A percentile compares a stretch with the other conserved stretches of the same genome.
These are phyloP conservation scores for Pythium brachiatum DNA, from an alignment of 352 stramenopile genomes.

Conservation along the genomic window DNA sequence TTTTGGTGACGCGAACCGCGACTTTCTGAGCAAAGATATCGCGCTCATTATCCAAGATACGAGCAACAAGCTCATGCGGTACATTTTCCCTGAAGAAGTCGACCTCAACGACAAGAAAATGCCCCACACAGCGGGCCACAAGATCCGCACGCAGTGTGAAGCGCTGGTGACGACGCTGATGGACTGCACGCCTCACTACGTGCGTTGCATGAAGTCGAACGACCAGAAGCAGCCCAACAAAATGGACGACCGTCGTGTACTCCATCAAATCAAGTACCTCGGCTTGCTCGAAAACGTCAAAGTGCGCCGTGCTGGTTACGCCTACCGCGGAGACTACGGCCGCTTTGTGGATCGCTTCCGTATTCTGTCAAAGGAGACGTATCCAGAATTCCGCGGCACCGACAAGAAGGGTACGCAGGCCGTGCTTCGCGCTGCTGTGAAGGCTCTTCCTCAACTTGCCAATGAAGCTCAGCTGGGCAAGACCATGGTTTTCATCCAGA, in stretches of 20 bases:
- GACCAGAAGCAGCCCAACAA: conserved; percentile 85
- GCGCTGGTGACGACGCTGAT: conserved; percentile 85
- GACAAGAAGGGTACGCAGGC: conserved; percentile 85
- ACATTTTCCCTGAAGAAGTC: conserved; percentile 83
- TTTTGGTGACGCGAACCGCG: conserved; percentile 81
- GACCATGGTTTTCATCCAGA: conserved; percentile 91
- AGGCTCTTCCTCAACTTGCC: conserved; percentile 65
- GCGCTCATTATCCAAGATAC: conserved; percentile 76
- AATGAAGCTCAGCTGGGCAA: conserved; percentile 86
- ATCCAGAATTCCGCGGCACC: conserved; percentile 70
- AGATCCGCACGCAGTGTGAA: conserved; percentile 86
- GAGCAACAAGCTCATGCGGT: conserved; percentile 83
- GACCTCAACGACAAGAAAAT: conserved; percentile 83
- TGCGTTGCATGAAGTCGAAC: conserved; percentile 92
- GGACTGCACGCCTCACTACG: conserved; percentile 90
- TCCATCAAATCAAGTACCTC: conserved; percentile 89
- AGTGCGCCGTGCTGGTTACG: conserved; percentile 79
- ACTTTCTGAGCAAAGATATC: conserved; percentile 85
- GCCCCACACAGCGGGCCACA: conserved; percentile 73
- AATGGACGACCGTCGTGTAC: conserved; percentile 81
- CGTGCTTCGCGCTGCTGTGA: conserved; percentile 77
- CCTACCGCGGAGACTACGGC: conserved; percentile 83
- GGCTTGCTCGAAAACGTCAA: conserved; percentile 89
- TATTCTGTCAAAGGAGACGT: conserved; percentile 79
- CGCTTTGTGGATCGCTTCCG: conserved; percentile 86